Percentiles rank a stretch among this genome's conserved stretches.
Evolutionary conservation across 176 grass and related monocot species (phyloP).

Genomic region (Tillandsia fasciculata): DNA sequence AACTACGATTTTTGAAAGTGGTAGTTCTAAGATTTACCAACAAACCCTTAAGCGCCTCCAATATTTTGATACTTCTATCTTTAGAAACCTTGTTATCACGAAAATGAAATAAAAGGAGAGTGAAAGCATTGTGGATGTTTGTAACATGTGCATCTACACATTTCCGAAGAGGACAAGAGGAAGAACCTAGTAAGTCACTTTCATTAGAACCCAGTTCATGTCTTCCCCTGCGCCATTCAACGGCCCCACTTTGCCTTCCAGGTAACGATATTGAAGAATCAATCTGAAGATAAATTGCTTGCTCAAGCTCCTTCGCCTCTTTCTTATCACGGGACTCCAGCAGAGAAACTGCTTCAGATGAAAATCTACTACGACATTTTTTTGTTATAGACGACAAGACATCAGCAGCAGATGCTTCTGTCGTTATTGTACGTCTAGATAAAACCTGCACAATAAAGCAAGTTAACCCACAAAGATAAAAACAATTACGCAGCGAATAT

Average conservation of each 20-base stretch:
- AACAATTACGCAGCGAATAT: not conserved
- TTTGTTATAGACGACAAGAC: constrained; percentile 62
- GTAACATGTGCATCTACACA: constrained; percentile 93
- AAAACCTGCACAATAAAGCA: constrained; percentile 45
- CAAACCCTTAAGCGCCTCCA: constrained; percentile 37
- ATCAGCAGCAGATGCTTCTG: constrained; percentile 43
- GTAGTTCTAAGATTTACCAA: constrained; percentile 42
- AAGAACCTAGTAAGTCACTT: constrained; percentile 42
- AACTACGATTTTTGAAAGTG: constrained; percentile 47
- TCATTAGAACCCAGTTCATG: constrained; percentile 50
- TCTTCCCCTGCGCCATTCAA: constrained; percentile 82
- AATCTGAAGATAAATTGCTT: constrained; percentile 44
- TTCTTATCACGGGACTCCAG: constrained; percentile 49
- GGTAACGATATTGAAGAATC: constrained; percentile 56
- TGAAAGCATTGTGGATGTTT: constrained; percentile 61
- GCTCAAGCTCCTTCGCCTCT: constrained; percentile 77
- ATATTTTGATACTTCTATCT: constrained; percentile 36
- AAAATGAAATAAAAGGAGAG: constrained; percentile 41
- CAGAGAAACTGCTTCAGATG: constrained; percentile 34
- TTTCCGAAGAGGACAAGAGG: constrained; percentile 59
- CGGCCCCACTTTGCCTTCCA: constrained; percentile 90
- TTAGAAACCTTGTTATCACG: constrained; percentile 32
- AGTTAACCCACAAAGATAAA: constrained; percentile 1
- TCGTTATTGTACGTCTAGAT: constrained; percentile 62
- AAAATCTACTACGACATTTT: constrained; percentile 47